Conservation (phyloP, 345 rosid genomes). For the Populus euphratica region DNA sequence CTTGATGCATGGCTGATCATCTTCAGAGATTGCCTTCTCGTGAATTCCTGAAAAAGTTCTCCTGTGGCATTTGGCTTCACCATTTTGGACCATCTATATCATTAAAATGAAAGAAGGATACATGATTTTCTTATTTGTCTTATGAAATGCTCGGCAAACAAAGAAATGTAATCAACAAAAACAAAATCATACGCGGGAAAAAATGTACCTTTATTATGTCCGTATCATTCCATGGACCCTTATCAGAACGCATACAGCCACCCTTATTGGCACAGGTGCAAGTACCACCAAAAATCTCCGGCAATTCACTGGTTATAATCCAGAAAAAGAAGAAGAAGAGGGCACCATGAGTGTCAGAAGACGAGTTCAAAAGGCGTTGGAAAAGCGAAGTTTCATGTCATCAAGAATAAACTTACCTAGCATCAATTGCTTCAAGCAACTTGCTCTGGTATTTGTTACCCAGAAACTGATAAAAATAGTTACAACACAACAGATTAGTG, state of each 20-base stretch:
- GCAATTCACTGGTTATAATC: slow-evolving; percentile 60
- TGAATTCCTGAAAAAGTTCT: slow-evolving; percentile 42
- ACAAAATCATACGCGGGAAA: neutral
- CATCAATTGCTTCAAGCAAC: slow-evolving; percentile 81
- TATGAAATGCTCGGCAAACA: neutral
- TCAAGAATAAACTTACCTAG: slow-evolving; percentile 39
- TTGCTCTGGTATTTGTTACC: slow-evolving; percentile 90
- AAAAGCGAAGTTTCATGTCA: neutral
- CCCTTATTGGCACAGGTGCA: slow-evolving; percentile 85
- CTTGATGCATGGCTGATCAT: slow-evolving; percentile 24
- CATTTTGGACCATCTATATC: slow-evolving; percentile 64
- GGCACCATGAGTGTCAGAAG: neutral
- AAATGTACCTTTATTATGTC: slow-evolving; percentile 59
- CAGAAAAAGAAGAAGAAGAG: neutral
- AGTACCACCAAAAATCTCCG: slow-evolving; percentile 82
- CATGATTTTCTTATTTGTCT: neutral
- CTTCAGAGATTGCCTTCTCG: slow-evolving; percentile 51
- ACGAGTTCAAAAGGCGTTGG: neutral
- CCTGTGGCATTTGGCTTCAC: slow-evolving; percentile 53
- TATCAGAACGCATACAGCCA: slow-evolving; percentile 90
- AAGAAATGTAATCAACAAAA: neutral
- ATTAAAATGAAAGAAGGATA: neutral
- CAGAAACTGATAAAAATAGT: slow-evolving; percentile 54
- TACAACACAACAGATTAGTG: slow-evolving; percentile 13
- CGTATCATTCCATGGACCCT: slow-evolving; percentile 93